These are phyloP conservation scores for Brachypodium distachyon DNA, from an alignment of 202 grass and related monocot species.

Conservation along the genomic window DNA sequence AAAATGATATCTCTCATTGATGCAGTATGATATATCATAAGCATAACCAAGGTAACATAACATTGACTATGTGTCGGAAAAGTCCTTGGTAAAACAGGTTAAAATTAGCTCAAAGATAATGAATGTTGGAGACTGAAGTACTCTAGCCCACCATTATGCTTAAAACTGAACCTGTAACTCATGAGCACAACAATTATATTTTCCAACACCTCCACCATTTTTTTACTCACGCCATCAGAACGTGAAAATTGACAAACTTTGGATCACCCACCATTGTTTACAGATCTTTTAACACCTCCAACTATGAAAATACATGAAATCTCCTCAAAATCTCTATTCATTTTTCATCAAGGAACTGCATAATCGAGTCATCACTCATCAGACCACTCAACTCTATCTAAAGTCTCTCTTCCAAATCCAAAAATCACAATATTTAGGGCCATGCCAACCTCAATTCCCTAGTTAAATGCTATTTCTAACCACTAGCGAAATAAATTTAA, in stretches of 20 bases:
- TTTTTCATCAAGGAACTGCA: not conserved
- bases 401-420: no score
- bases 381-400: not conserved
- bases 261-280: no score
- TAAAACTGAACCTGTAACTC: not conserved
- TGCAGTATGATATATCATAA: not conserved
- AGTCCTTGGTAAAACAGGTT: not conserved
- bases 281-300: no score
- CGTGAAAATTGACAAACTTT: no score
- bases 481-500: no score
- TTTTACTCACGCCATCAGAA: not conserved
- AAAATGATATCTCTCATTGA: not conserved
- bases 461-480: no score
- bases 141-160: not conserved
- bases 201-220: not conserved
- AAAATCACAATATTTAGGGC: no score
- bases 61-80: not conserved
- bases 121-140: not conserved
- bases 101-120: slow-evolving; percentile 2
- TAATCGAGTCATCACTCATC: not conserved
- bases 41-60: not conserved
- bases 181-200: not conserved
- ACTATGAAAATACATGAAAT: not conserved
- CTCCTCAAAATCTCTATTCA: not conserved
- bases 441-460: no score